These are phyloP conservation scores for Tieghemiomyces parasiticus DNA, from an alignment of 192 early-diverging fungal genomes.

Conservation along the genomic window DNA sequence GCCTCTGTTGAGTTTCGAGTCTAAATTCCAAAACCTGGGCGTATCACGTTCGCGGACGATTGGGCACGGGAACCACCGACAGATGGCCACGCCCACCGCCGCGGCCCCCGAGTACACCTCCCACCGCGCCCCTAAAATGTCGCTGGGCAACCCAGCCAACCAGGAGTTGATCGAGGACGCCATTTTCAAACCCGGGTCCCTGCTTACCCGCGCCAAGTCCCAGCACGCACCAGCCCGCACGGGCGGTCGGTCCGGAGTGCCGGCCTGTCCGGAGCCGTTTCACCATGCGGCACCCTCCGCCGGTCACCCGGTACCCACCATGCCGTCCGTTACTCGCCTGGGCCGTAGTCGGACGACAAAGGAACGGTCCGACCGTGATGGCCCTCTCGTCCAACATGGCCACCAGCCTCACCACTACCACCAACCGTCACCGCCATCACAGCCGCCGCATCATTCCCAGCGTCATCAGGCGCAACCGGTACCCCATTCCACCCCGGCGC, in stretches of 20 bases:
- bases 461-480: no score
- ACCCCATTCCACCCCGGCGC: no score
- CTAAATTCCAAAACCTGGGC: neutral
- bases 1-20: neutral
- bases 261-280: neutral
- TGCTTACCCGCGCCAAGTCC: conserved; percentile 10
- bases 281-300: no score
- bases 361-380: neutral
- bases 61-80: neutral
- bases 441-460: no score
- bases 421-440: no score
- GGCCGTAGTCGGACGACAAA: neutral
- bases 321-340: neutral
- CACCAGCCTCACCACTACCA: no score
- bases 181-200: conserved; percentile 12
- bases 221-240: neutral
- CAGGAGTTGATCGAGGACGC: neutral
- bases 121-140: neutral
- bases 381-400: neutral
- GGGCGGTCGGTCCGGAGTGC: neutral
- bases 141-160: neutral
- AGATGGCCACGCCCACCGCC: no score
- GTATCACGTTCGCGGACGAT: neutral
- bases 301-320: no score
- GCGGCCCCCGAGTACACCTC: no score